phyloP scores from a whole-genome alignment of 2,329 filamentous ascomycete species.

The Calonectria pauciramosa region DNA sequence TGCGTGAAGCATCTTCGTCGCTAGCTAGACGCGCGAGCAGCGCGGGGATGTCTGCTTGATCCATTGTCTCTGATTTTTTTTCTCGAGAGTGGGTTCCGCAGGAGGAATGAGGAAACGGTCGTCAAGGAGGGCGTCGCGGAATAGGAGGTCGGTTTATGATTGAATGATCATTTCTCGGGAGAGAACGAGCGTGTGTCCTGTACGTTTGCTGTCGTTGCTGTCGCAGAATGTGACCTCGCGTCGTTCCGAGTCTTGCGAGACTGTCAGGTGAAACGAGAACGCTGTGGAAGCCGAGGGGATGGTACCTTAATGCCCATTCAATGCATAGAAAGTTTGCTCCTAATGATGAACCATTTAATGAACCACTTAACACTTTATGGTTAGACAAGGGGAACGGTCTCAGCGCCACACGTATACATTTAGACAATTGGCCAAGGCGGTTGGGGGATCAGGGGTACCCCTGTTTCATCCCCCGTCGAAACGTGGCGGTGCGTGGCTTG shows the following conservation, averaged over 20 bases:
- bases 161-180: slow-evolving; percentile 7
- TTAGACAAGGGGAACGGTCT: slow-evolving; percentile 12
- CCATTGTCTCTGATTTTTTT: slow-evolving; percentile 57
- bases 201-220: background rate
- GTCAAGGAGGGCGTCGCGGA: background rate
- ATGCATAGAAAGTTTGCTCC: slow-evolving; percentile 4
- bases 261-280: slow-evolving; percentile 5
- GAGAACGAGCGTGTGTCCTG: background rate
- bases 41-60: slow-evolving; percentile 76
- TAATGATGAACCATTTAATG: slow-evolving; percentile 17
- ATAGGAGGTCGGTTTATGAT: slow-evolving; percentile 1
- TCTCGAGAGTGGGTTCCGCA: slow-evolving; percentile 10
- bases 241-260: background rate
- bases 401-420: slow-evolving; percentile 3
- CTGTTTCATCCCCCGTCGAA: slow-evolving; percentile 19
- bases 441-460: background rate
- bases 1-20: slow-evolving; percentile 90
- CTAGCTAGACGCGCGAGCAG: slow-evolving; percentile 74
- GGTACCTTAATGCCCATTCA: background rate
- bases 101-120: slow-evolving; percentile 1
- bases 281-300: slow-evolving; percentile 8
- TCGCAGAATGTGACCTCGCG: background rate
- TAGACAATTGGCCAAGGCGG: background rate
- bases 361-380: slow-evolving; percentile 22
- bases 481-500: slow-evolving; percentile 23